These are phyloP conservation scores for Agaricales sp. DNA, from an alignment of 1,284 basidiomycete genomes.

Conservation along the genomic window DNA sequence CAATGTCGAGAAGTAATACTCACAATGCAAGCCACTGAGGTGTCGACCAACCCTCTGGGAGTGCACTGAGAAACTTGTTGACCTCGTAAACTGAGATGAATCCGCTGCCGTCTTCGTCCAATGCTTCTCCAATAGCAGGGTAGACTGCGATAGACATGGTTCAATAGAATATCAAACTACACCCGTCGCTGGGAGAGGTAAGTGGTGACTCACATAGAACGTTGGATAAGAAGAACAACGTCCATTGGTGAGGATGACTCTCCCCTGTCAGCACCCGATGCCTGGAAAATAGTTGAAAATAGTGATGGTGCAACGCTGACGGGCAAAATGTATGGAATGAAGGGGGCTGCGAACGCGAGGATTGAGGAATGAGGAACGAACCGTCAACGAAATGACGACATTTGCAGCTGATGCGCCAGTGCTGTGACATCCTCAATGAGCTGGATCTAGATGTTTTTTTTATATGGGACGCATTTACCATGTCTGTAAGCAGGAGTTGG, in stretches of 20 bases:
- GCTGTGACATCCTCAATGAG: conserved; percentile 18
- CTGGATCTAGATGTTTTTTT: too few relatives aligned
- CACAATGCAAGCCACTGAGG: conserved; percentile 21
- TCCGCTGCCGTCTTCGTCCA: conserved; percentile 22
- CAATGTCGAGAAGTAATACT: conserved; percentile 6
- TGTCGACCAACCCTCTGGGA: conserved; percentile 16
- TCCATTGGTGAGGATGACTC: conserved; percentile 20
- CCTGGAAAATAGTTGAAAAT: conserved; percentile 14
- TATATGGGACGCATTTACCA: conserved; percentile 15
- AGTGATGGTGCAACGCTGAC: conserved; percentile 20
- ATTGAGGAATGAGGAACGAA: conserved; percentile 5
- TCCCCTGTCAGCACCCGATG: conserved; percentile 11
- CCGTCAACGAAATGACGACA: conserved; percentile 19
- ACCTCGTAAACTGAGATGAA: conserved; percentile 22
- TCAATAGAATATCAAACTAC: too few relatives aligned
- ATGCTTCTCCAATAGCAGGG: conserved; percentile 21
- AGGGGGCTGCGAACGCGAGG: not conserved
- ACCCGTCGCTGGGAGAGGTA: not conserved
- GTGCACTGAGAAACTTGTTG: conserved; percentile 18
- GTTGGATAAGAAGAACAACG: conserved; percentile 20
- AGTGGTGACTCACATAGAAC: conserved; percentile 17
- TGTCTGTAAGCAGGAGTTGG: too few relatives aligned
- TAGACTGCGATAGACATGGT: conserved; percentile 14
- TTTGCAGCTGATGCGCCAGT: conserved; percentile 20
- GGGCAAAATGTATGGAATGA: not conserved